phyloP scores from a whole-genome alignment of 2,329 filamentous ascomycete genomes.

The Talaromyces piceae region DNA sequence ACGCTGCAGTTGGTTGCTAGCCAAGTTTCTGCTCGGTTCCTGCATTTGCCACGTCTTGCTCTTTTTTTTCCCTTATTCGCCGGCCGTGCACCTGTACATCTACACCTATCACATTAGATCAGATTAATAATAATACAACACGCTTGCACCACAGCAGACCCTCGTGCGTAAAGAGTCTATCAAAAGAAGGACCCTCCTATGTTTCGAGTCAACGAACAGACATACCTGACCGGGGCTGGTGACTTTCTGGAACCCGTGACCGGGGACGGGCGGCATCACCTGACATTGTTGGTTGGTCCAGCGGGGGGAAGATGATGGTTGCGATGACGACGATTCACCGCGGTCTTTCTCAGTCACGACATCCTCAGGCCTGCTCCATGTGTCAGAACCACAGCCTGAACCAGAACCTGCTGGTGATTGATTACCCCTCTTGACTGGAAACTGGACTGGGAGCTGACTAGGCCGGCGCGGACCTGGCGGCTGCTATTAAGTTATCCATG shows the following conservation, averaged over 20 bases:
- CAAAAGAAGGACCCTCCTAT: too few species aligned
- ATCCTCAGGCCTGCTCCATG: too few species aligned
- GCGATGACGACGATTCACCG: neutral
- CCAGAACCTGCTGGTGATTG: too few species aligned
- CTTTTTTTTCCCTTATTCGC: neutral
- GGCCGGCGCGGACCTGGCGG: conserved; percentile 4
- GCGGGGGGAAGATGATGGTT: neutral
- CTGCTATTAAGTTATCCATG: neutral
- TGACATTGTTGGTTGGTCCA: neutral
- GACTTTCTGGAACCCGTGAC: neutral
- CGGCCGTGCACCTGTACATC: neutral
- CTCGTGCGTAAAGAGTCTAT: too few species aligned
- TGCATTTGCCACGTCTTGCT: neutral
- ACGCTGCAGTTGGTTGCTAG: too few species aligned
- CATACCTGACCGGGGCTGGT: neutral
- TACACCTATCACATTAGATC: neutral
- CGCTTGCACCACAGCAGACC: neutral
- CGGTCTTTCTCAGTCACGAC: too few species aligned
- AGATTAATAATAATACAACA: neutral
- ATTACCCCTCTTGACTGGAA: neutral
- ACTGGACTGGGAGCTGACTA: too few species aligned
- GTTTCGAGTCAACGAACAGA: neutral
- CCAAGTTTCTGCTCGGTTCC: neutral
- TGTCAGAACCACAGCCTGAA: neutral
- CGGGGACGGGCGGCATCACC: neutral